Base-by-base conservation (phyloP, 1,284 basidiomycete genomes). In the Heterobasidion parviporum region DNA sequence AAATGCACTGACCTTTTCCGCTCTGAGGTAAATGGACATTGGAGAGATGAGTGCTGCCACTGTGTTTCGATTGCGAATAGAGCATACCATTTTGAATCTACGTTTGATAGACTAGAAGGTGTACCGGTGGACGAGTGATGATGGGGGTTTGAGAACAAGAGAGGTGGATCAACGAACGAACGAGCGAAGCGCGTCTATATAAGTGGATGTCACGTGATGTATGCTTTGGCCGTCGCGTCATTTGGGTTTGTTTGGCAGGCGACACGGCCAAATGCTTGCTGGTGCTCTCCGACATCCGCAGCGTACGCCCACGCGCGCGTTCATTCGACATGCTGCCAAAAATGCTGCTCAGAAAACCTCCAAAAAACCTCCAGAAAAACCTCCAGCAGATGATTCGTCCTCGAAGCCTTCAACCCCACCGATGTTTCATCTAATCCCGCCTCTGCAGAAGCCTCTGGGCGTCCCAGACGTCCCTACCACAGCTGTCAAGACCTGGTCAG, bases 381-480 rank as follows among this genome's bases (percentile, higher is more conserved):
- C 26, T 26, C 26, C 26, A 26, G 26, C 26, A 26, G 26, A 26
- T 26, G 26, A 26, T 26, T 26, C 26, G 26, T 26, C 26, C 26
- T 5, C 26, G 6, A 26, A 26, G 26, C 26, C 26, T 26, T 26
- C 26, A 26, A 26, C 5, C 26, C 26, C 26, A 26, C 26, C 26
- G 5, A 26, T 26, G 26, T 26, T 26, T 26, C 26, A 26, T 6
- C 26, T 26, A 26, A 64, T 92, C 15, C 75, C 78, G 18, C 75
- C 83, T 33, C 74, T 95, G 14, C 78, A 78, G 46, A 72, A 85
- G 34, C 92, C 95, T 0, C 73, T 94, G 15, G 94, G 94, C 15
- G 82, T 94, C 2, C 67, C 67, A 12, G 77, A 81, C 56, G 75
- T 72, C 18, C 92, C 87, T 1, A 79, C 74, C 7, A 79, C 81